Base-by-base conservation (phyloP, 225 moss, liverwort and hornwort species). In the Rhytidiadelphus loreus region DNA sequence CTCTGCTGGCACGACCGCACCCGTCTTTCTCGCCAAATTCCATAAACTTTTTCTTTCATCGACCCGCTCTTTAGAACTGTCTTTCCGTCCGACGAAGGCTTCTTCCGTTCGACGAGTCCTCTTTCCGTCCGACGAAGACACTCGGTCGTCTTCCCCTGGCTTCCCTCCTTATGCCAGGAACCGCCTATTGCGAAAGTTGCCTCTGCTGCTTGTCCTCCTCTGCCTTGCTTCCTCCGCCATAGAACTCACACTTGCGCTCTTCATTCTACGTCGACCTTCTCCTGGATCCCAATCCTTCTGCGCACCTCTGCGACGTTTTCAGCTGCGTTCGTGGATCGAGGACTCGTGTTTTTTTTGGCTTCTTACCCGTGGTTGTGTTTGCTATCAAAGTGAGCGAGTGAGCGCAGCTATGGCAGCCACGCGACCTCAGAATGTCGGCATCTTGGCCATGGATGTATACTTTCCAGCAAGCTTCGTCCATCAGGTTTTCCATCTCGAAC, bases 361-460 rank as follows among this genome's bases (percentile, higher is more conserved):
- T 43, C 13, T 4, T 13, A 22, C 61, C 7, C 44, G 81, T 44
- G 44, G 61, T 61, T 28, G 22, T 63, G 50, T 44, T 44, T 23
- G 63, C 48, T 63, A 81, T 17, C 82, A 23, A n/a, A 59, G 61
- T 12, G 68, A 76, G 60, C 13, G 65, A 68, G 62, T 8, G 65
- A 60, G n/a, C 35, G 37, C 43, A 82, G 88, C 80, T 41, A 98
- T 98, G 98, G 95, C 95, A 74, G 87, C 87, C 79, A 10, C 12
- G 86, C 90, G 98, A 83, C 96, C 98, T 58, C 88, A 94, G 87
- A 96, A 95, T 90, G 98, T 98, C n/a, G 98, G 98, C 75, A 95
- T 98, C 87, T 81, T 98, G 93, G 97, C 96, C 33, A 86, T 97
- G 91, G 97, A 98, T 81, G 93, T 98, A 17, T 98, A 98, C 77